These are phyloP conservation scores for Gonapodya sp. DNA, from an alignment of 192 early-diverging fungal genomes.

Conservation along the genomic window DNA sequence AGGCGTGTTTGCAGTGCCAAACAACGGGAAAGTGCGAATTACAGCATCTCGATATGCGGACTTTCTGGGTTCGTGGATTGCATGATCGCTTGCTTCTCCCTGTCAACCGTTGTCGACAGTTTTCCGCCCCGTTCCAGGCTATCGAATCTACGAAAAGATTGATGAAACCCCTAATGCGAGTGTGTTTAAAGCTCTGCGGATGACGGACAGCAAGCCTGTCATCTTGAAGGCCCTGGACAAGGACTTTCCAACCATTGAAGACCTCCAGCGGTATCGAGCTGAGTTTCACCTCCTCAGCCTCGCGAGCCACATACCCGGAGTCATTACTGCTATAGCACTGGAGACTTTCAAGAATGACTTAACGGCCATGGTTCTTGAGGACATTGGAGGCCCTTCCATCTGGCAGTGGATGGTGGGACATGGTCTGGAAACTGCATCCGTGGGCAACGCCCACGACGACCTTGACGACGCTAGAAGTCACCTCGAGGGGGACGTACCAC, in stretches of 20 bases:
- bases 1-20: neutral
- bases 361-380: constrained; percentile 6
- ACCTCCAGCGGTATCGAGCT: neutral
- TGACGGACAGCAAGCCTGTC: constrained; percentile 1
- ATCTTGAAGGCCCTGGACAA: constrained; percentile 9
- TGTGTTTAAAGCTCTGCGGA: neutral
- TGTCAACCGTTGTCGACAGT: too few relatives aligned
- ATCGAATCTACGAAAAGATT: neutral
- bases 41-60: neutral
- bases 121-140: neutral
- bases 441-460: constrained; percentile 3
- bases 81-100: neutral
- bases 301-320: constrained; percentile 1
- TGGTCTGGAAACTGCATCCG: neutral
- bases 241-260: neutral
- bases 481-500: neutral
- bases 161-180: constrained; percentile 6
- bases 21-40: neutral
- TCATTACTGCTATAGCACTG: neutral
- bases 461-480: neutral
- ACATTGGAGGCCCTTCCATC: constrained; percentile 6
- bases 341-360: constrained; percentile 1
- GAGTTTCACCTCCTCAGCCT: constrained; percentile 4
- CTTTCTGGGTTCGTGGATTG: neutral
- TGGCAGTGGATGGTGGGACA: constrained; percentile 2